Conservation (phyloP, 805 yeast species). For the Metschnikowia orientalis region DNA sequence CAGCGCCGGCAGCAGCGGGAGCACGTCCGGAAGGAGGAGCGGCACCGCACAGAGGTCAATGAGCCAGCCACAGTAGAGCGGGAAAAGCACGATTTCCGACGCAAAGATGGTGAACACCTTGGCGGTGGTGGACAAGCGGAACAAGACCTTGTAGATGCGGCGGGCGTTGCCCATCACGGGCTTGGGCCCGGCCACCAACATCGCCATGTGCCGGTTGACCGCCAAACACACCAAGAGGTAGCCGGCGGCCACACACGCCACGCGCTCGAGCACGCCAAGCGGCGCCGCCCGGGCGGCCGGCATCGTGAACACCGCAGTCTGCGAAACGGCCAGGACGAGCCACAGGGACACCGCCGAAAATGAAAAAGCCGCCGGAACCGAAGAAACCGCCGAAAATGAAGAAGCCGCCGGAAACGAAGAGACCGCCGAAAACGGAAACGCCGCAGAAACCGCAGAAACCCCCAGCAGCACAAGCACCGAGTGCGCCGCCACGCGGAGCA, state of each 20-base stretch:
- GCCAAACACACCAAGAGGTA: constrained; percentile 25
- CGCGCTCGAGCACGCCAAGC: constrained; percentile 35
- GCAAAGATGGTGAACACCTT: constrained; percentile 74
- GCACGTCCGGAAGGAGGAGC: constrained; percentile 19
- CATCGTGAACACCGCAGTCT: background rate
- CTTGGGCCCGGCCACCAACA: constrained; percentile 28
- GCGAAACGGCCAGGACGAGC: constrained; percentile 4
- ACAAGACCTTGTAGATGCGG: constrained; percentile 45
- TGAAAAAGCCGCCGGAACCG: too few species aligned
- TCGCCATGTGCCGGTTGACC: constrained; percentile 27
- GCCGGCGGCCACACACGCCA: constrained; percentile 32
- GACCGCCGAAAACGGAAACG: background rate
- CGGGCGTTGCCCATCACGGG: constrained; percentile 53
- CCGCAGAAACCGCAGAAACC: constrained; percentile 3
- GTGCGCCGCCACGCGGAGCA: background rate
- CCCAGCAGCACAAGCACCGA: constrained; percentile 2
- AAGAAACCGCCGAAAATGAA: too few species aligned
- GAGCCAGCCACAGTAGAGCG: constrained; percentile 78
- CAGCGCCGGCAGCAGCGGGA: constrained; percentile 18
- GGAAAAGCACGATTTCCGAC: constrained; percentile 80
- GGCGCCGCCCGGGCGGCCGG: constrained; percentile 12
- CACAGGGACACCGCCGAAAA: too few species aligned
- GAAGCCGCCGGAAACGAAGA: constrained; percentile 9
- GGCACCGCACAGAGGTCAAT: constrained; percentile 69
- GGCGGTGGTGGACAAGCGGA: constrained; percentile 55